Evolutionary conservation across 1,139 yeast species (phyloP).

Genomic region (Yamadazyma trypodendri): DNA sequence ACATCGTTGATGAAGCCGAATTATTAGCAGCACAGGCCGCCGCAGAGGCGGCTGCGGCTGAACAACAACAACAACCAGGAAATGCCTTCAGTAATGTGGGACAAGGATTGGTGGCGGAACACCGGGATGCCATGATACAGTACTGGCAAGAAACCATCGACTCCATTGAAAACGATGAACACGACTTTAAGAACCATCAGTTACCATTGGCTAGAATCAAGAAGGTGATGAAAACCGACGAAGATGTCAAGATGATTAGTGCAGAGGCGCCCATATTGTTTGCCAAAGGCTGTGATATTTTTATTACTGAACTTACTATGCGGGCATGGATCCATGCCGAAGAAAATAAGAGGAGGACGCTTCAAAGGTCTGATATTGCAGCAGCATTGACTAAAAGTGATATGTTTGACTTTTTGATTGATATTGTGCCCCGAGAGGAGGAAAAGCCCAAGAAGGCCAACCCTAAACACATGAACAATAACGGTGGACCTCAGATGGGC

Average conservation of each 20-base stretch:
- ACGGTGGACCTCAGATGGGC: not conserved
- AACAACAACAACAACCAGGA: conserved; percentile 46
- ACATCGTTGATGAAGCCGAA: conserved; percentile 35
- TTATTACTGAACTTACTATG: conserved; percentile 95
- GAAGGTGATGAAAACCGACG: conserved; percentile 96
- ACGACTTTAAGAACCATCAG: conserved; percentile 91
- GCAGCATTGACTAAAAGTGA: conserved; percentile 93
- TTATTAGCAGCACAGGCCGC: conserved; percentile 47
- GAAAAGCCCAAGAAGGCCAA: conserved; percentile 49
- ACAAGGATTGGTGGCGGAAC: conserved; percentile 82
- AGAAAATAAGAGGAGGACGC: conserved; percentile 88
- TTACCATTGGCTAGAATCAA: conserved; percentile 92
- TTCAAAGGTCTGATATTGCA: conserved; percentile 92
- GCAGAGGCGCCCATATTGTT: conserved; percentile 97
- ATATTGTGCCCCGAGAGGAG: conserved; percentile 87
- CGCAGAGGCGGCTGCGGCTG: conserved; percentile 50
- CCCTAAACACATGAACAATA: conserved; percentile 7
- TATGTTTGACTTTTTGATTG: conserved; percentile 95
- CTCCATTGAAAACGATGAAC: conserved; percentile 84
- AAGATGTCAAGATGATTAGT: conserved; percentile 93
- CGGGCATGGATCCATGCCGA: conserved; percentile 99
- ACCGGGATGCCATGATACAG: conserved; percentile 86
- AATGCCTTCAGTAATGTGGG: conserved; percentile 92
- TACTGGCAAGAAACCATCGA: conserved; percentile 97
- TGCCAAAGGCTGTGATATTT: conserved; percentile 97